Percentiles rank a stretch among this genome's conserved stretches.
These are phyloP conservation scores for Globisporangium perplexum DNA, from an alignment of 352 stramenopile genomes.

Conservation along the genomic window DNA sequence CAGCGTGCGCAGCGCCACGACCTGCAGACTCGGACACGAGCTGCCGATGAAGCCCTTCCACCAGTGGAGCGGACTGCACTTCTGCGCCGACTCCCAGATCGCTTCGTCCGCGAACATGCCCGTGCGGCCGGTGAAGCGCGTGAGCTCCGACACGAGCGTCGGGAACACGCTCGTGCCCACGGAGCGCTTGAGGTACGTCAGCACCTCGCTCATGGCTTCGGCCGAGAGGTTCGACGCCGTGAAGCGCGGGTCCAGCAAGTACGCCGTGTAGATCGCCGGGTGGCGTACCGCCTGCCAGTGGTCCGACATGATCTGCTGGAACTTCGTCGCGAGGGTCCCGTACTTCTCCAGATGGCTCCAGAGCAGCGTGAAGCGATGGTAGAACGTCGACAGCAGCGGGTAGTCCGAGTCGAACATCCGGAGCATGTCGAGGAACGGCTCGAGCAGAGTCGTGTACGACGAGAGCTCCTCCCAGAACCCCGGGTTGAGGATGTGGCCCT, in stretches of 20 bases:
- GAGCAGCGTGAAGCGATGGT: conserved; percentile 63
- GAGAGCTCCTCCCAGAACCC: conserved; percentile 53
- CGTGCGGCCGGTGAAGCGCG: conserved; percentile 48
- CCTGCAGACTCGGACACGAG: conserved; percentile 60
- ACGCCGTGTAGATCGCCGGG: conserved; percentile 69
- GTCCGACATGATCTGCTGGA: conserved; percentile 48
- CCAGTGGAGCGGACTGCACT: conserved; percentile 67
- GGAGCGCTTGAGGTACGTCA: conserved; percentile 54
- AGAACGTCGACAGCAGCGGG: conserved; percentile 63
- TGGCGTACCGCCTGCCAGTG: conserved; percentile 60
- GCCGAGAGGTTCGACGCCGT: conserved; percentile 39
- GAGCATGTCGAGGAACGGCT: conserved; percentile 66
- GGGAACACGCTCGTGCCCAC: conserved; percentile 32
- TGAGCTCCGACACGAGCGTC: conserved; percentile 59
- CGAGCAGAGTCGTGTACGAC: conserved; percentile 45
- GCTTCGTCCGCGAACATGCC: conserved; percentile 69
- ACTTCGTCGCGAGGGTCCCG: conserved; percentile 32
- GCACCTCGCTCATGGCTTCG: conserved; percentile 50
- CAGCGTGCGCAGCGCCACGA: conserved; percentile 52
- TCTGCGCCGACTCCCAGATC: conserved; percentile 68
- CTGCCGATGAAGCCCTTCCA: conserved; percentile 79
- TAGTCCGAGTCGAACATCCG: conserved; percentile 60
- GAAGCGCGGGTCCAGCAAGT: conserved; percentile 72
- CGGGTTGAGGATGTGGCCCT: conserved; percentile 40
- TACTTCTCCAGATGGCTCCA: conserved; percentile 64